Conservation (phyloP, 306 rosid species). For the Hylodesmum podocarpum region DNA sequence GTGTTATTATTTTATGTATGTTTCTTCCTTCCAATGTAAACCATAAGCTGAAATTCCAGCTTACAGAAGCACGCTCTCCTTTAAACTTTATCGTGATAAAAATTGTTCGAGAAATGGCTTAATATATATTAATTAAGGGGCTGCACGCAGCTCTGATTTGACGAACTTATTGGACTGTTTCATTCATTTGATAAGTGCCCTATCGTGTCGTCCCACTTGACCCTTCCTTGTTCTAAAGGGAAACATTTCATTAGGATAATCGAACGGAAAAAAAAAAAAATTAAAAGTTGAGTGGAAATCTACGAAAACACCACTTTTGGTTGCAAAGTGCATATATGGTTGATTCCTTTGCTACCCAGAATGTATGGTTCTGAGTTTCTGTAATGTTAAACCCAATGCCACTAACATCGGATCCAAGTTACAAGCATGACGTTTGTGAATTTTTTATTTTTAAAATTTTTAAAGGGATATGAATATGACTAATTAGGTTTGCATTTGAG, state of each 20-base stretch:
- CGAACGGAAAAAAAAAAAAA: slow-evolving; percentile 4
- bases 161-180: slow-evolving; percentile 19
- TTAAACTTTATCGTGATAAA: not conserved
- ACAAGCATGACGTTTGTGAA: not conserved
- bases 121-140: not conserved
- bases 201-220: slow-evolving; percentile 20
- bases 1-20: not conserved
- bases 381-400: slow-evolving; percentile 21
- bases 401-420: not conserved
- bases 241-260: slow-evolving; percentile 10
- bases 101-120: slow-evolving; percentile 7
- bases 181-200: slow-evolving; percentile 29
- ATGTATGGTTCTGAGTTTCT: not conserved
- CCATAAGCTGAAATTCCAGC: not conserved
- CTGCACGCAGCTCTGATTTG: not conserved
- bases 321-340: slow-evolving; percentile 6
- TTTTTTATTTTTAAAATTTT: not conserved
- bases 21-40: not conserved
- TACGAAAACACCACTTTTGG: slow-evolving; percentile 45
- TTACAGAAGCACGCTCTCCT: not conserved
- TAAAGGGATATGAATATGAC: not conserved
- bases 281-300: slow-evolving; percentile 46
- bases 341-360: slow-evolving; percentile 18
- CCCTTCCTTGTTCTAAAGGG: slow-evolving; percentile 43
- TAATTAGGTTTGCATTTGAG: not conserved